phyloP scores from a whole-genome alignment of 2,329 filamentous ascomycete species.

The Colletotrichum incanum region DNA sequence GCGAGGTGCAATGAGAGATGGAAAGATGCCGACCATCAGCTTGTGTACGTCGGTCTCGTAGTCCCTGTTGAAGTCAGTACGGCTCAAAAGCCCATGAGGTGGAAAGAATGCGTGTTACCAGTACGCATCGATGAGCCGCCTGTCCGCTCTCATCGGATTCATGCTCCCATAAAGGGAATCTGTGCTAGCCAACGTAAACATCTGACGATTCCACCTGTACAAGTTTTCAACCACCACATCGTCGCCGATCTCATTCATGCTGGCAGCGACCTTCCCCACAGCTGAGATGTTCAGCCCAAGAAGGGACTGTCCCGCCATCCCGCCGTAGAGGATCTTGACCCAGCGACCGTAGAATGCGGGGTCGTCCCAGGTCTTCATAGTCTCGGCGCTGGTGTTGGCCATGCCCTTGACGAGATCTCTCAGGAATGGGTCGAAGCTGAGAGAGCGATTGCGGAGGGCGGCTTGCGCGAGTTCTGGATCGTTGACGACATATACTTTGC shows the following conservation, averaged over 20 bases:
- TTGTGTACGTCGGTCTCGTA: constrained; percentile 48
- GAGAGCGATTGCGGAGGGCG: constrained; percentile 57
- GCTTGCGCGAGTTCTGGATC: constrained; percentile 57
- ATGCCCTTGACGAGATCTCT: constrained; percentile 55
- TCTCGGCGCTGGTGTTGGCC: constrained; percentile 52
- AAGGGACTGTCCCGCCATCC: constrained; percentile 49
- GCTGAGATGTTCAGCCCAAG: constrained; percentile 50
- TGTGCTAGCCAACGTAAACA: constrained; percentile 57
- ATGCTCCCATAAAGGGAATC: constrained; percentile 59
- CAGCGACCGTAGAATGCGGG: constrained; percentile 4
- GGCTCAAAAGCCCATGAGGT: constrained; percentile 2
- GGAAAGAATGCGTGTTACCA: constrained; percentile 46
- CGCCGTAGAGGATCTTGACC: constrained; percentile 48
- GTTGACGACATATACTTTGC: constrained; percentile 61
- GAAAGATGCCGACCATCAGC: constrained; percentile 52
- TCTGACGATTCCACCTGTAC: constrained; percentile 55
- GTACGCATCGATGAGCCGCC: constrained; percentile 52
- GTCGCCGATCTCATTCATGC: constrained; percentile 46
- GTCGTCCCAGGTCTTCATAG: constrained; percentile 46
- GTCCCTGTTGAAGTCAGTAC: constrained; percentile 43
- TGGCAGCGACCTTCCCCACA: constrained; percentile 48
- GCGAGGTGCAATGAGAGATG: constrained; percentile 49
- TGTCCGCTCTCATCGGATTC: constrained; percentile 57
- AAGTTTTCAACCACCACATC: constrained; percentile 53
- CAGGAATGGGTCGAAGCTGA: constrained; percentile 62